Base-by-base conservation (phyloP, 2,329 filamentous ascomycete species). In the Xylaria sp. region DNA sequence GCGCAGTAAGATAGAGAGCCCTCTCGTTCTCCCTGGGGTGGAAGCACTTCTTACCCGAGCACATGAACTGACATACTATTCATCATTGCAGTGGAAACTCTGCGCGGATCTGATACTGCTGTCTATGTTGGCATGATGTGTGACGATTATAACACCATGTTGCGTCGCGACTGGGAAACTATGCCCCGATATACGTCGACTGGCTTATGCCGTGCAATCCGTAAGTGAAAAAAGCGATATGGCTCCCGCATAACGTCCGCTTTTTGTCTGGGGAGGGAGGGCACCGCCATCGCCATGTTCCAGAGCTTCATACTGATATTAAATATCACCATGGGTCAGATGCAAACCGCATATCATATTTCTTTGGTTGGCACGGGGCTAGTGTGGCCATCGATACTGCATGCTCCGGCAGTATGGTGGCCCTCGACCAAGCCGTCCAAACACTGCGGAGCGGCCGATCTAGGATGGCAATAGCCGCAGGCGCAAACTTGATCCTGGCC, bases 401-500 rank as follows among this genome's bases (percentile, higher is more conserved):
- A n/a, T 53, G 50, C 14, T 53, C 50, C 12, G 12, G 8, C 3
- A 53, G 50, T 12, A 4, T 53, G 4, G 14, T 53, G 1, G 50
- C 50, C 6, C 4, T 53, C 1, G 8, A 53, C 24, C 24, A 32
- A n/a, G 50, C 50, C 24, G 8, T 53, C 11, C 50, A 53, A 12
- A n/a, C 27, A 12, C 14, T 53, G 4, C 50, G 50, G 2, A 17
- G 5, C 9, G 50, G 50, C 2, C 4, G 21, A 4, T 53, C 50
- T 14, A 3, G 6, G 27, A 12, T 53, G 3, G 50, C 50, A 21
- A 14, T 53, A 2, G 50, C 14, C 3, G 21, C 24, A 1, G 50
- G 50, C 6, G 3, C 50, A 1, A 53, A 53, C 47, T 34, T 76
- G 2, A 75, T 77, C 7, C 64, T 61, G 47, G 24, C 55, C 2